Conservation (phyloP, 2,329 filamentous ascomycete genomes). For the Cordyceps farinosa region DNA sequence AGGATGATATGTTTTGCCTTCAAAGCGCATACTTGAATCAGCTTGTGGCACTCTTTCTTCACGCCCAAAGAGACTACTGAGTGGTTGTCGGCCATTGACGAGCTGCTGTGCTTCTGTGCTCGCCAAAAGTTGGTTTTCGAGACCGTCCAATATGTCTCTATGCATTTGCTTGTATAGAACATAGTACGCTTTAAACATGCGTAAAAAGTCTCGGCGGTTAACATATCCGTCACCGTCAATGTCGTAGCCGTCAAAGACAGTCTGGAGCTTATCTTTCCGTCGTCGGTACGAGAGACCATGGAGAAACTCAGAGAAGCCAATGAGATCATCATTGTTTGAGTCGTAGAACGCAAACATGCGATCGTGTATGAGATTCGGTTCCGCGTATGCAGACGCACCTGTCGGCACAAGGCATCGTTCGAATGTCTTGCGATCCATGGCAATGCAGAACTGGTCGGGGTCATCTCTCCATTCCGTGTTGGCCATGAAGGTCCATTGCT, state of each 20-base stretch:
- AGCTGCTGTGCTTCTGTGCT: conserved; percentile 74
- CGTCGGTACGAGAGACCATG: conserved; percentile 71
- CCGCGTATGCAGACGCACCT: conserved; percentile 71
- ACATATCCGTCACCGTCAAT: conserved; percentile 85
- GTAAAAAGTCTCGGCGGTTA: conserved; percentile 78
- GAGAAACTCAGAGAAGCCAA: conserved; percentile 89
- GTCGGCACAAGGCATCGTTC: conserved; percentile 85
- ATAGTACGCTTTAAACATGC: conserved; percentile 91
- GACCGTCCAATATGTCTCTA: conserved; percentile 71
- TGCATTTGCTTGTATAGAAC: conserved; percentile 87
- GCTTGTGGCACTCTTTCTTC: conserved; percentile 64
- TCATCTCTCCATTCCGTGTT: conserved; percentile 81
- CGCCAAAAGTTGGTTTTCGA: conserved; percentile 74
- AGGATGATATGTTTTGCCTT: conserved; percentile 62
- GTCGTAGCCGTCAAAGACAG: conserved; percentile 87
- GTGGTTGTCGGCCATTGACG: conserved; percentile 68
- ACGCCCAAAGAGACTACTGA: conserved; percentile 71
- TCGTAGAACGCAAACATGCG: conserved; percentile 98
- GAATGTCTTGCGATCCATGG: conserved; percentile 90
- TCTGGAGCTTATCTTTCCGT: conserved; percentile 63
- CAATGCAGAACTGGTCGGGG: conserved; percentile 70
- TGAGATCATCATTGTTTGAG: conserved; percentile 80
- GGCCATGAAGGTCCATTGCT: conserved; percentile 94
- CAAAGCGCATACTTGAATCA: conserved; percentile 52
- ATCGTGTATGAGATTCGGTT: conserved; percentile 89